Base-by-base conservation (phyloP, 2,329 filamentous ascomycete species). In the Ilyonectria robusta region DNA sequence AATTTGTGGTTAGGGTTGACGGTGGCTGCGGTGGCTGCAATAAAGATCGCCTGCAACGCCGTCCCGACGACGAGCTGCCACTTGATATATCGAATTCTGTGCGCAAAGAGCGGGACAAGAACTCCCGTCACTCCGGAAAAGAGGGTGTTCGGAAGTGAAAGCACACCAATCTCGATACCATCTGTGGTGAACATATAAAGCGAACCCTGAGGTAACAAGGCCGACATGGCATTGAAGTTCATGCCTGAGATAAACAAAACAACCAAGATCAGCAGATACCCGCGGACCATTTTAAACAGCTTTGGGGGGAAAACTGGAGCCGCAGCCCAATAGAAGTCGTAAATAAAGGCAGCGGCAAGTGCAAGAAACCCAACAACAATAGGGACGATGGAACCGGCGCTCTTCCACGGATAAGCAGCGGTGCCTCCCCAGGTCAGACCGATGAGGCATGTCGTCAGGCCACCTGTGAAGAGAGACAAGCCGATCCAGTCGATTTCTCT, bases 141-240 rank as follows among this genome's bases (percentile, higher is more conserved):
- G 10, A 67, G 26, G 2, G 53, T 67, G 0, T 54, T 68, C 1
- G 66, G 66, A 1, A 68, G 42, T 0, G 66, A 61, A 0, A 68
- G n/a, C 29, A 68, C 26, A 3, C 66, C 66, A 15, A 68, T 63
- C 21, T 70, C 40, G 7, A 70, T 69, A 0, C 62, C 63, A 1
- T 70, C 68, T 0, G 66, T 63, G 0, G 66, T 69, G 29, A 70
- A 70, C 68, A 70, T 70, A 7, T 66, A 70, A 0, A 70, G 62
- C 0, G 68, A 59, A 3, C 68, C 68, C 10, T 70, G 68, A 1
- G 68, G 68, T 0, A 70, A 40, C 0, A 70, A 55, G 31, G 68
- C 62, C 10, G 66, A 50, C 29, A 70, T 37, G 5, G 68, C 67
- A 26, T 70, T 55, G 0, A 63, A 70, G 33, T 69, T 66, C 68